phyloP scores from a whole-genome alignment of 1,139 yeast species.

The Blastobotrys capitulatus region DNA sequence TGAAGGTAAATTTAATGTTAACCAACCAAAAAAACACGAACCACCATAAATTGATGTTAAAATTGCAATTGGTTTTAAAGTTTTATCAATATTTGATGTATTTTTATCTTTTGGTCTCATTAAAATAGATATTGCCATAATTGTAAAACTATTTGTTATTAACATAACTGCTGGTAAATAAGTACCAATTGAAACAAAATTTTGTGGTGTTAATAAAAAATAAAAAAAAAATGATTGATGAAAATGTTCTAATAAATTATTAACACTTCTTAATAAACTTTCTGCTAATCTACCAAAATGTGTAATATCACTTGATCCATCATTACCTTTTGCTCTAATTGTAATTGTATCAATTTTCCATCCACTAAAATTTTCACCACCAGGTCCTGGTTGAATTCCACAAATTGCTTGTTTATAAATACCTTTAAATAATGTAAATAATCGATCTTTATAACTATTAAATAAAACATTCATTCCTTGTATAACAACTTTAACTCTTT shows the following conservation, averaged over 20 bases:
- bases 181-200: constrained; percentile 90
- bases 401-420: constrained; percentile 63
- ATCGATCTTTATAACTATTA: constrained; percentile 44
- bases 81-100: constrained; percentile 14
- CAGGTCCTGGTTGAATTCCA: constrained; percentile 54
- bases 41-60: constrained; percentile 22
- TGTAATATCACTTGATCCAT: constrained; percentile 70
- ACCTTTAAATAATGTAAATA: constrained; percentile 58
- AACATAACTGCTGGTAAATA: constrained; percentile 83
- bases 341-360: constrained; percentile 95
- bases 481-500: constrained; percentile 61
- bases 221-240: constrained; percentile 97
- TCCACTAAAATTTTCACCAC: constrained; percentile 90
- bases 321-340: constrained; percentile 55
- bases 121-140: constrained; percentile 61
- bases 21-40: constrained; percentile 19
- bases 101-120: constrained; percentile 34
- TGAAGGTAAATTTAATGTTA: constrained; percentile 16
- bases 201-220: constrained; percentile 67
- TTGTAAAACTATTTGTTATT: constrained; percentile 62
- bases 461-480: constrained; percentile 42
- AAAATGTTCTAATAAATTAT: constrained; percentile 88
- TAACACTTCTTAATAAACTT: constrained; percentile 80
- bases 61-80: constrained; percentile 20
- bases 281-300: constrained; percentile 90